Conservation (phyloP, 176 grass and related monocot species). For the Avena sativa region DNA sequence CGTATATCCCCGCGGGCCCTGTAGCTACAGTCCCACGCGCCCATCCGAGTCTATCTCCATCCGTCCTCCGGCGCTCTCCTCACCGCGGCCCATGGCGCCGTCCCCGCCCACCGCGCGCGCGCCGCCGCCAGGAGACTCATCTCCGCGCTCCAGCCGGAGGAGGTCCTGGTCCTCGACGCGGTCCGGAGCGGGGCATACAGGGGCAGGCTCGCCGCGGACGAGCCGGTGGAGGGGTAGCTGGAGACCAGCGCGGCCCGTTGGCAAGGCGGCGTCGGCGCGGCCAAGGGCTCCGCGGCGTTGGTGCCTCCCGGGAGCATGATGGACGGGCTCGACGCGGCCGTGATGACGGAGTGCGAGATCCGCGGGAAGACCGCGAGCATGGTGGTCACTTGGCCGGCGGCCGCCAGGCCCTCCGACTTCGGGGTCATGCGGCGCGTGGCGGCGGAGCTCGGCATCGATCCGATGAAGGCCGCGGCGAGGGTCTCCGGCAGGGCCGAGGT, state of each 20-base stretch:
- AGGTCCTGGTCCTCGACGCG: slow-evolving; percentile 74
- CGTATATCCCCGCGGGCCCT: slow-evolving; percentile 7
- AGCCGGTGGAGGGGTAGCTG: slow-evolving; percentile 77
- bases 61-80: slow-evolving; percentile 37
- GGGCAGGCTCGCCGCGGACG: slow-evolving; percentile 69
- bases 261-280: no score
- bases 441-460: slow-evolving; percentile 58
- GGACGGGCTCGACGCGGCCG: no score
- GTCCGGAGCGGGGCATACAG: slow-evolving; percentile 67
- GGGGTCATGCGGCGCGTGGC: slow-evolving; percentile 53
- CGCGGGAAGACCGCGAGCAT: slow-evolving; percentile 68
- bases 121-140: slow-evolving; percentile 65
- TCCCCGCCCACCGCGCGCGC: slow-evolving; percentile 60
- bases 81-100: slow-evolving; percentile 51
- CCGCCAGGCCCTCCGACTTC: slow-evolving; percentile 45
- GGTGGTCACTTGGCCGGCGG: slow-evolving; percentile 81
- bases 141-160: slow-evolving; percentile 57
- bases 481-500: slow-evolving; percentile 50
- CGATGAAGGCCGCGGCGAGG: slow-evolving; percentile 33
- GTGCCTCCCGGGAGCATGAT: no score
- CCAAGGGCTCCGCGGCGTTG: no score
- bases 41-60: slow-evolving; percentile 68
- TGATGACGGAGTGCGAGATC: slow-evolving; percentile 81
- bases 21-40: slow-evolving; percentile 35
- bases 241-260: slow-evolving; percentile 78